Evolutionary conservation across 148 eudicot species (phyloP).

Genomic region (Rhododendron molle): DNA sequence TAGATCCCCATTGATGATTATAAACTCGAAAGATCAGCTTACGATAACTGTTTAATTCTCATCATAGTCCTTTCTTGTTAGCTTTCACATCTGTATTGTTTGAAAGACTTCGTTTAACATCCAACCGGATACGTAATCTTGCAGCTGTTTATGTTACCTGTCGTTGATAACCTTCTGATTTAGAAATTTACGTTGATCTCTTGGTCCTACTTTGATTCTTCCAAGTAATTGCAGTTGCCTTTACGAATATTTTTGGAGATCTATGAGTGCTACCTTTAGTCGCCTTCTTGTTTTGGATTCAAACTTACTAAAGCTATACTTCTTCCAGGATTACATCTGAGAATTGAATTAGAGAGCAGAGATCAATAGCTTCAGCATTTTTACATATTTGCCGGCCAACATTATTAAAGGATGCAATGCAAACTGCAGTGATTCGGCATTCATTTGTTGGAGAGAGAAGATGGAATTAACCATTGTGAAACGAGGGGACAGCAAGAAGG

Average conservation of each 20-base stretch:
- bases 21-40: neutral
- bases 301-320: neutral
- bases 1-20: neutral
- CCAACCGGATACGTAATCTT: neutral
- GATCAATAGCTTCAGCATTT: neutral
- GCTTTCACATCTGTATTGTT: neutral
- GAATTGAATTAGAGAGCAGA: neutral
- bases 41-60: neutral
- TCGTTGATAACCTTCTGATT: neutral
- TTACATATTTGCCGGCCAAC: neutral
- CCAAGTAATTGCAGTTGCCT: neutral
- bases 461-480: constrained; percentile 19
- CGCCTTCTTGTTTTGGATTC: neutral
- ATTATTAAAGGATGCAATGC: neutral
- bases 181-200: neutral
- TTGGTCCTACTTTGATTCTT: neutral
- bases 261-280: neutral
- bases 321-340: constrained; percentile 8
- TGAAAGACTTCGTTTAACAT: neutral
- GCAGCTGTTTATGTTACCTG: neutral
- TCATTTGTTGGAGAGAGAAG: neutral
- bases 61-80: neutral
- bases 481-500: constrained; percentile 6
- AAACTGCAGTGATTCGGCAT: neutral
- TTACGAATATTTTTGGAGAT: neutral